Evolutionary conservation across 495 filamentous ascomycete species (phyloP).

Genomic region (Penicillium dipodomyicola): DNA sequence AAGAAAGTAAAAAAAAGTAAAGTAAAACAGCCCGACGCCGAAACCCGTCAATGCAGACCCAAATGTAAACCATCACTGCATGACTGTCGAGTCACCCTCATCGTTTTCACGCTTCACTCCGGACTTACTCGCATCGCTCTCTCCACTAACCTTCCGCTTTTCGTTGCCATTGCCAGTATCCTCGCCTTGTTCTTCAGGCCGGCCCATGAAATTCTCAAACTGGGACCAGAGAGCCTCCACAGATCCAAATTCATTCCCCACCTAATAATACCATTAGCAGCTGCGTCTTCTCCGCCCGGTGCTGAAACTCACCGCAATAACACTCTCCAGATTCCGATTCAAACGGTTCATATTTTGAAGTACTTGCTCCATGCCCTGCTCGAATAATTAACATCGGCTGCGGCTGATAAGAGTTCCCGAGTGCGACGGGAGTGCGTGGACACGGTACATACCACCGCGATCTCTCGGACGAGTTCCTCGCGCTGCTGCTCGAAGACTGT

Average conservation of each 20-base stretch:
- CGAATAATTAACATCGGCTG: background rate
- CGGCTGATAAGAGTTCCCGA: background rate
- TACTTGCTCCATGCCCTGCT: constrained; percentile 86
- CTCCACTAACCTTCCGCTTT: constrained; percentile 33
- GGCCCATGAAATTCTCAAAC: constrained; percentile 95
- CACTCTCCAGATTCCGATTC: constrained; percentile 86
- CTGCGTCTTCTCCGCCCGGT: background rate
- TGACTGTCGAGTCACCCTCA: constrained; percentile 17
- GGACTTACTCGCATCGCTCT: constrained; percentile 22
- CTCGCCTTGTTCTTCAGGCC: constrained; percentile 54
- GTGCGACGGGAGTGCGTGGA: background rate
- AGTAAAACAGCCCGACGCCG: background rate
- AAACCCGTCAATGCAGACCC: constrained; percentile 1
- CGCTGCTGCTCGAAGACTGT: constrained; percentile 77
- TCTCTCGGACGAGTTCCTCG: constrained; percentile 70
- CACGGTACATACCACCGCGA: constrained; percentile 60
- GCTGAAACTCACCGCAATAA: constrained; percentile 67
- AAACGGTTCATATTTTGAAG: constrained; percentile 95
- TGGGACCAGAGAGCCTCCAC: constrained; percentile 96
- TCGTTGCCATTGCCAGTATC: constrained; percentile 22
- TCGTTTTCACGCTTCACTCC: constrained; percentile 18
- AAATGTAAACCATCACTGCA: constrained; percentile 13
- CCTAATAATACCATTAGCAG: constrained; percentile 42
- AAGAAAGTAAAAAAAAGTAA: constrained; percentile 2
- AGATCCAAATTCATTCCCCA: constrained; percentile 95